These are phyloP conservation scores for Camillea tinctor DNA, from an alignment of 2,329 filamentous ascomycete genomes.

Conservation along the genomic window DNA sequence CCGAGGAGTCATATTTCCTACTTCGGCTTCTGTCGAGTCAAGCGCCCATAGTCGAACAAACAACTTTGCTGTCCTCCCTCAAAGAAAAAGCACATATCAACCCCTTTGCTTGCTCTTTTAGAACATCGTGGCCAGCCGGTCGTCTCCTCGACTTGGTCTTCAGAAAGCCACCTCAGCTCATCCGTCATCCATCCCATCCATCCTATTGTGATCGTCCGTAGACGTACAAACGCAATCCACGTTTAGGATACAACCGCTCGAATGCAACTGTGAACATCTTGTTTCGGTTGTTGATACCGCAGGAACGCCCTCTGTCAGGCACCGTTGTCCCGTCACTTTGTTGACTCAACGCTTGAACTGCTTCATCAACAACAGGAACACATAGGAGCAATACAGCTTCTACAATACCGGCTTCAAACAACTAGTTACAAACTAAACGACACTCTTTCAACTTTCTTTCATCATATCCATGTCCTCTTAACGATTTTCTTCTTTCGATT, in stretches of 20 bases:
- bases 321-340: conserved; percentile 23
- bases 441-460: conserved; percentile 30
- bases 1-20: conserved; percentile 49
- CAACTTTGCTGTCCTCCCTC: conserved; percentile 35
- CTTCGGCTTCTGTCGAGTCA: conserved; percentile 40
- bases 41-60: conserved; percentile 20
- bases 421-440: conserved; percentile 21
- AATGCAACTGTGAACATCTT: conserved; percentile 29
- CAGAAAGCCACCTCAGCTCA: conserved; percentile 21
- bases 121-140: conserved; percentile 25
- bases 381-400: conserved; percentile 16
- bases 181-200: too few species aligned
- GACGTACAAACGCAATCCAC: conserved; percentile 10
- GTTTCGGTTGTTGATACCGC: conserved; percentile 28
- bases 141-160: conserved; percentile 24
- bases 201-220: conserved; percentile 14
- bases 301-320: conserved; percentile 27
- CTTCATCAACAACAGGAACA: conserved; percentile 19
- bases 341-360: conserved; percentile 26
- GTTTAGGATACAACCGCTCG: conserved; percentile 14
- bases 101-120: conserved; percentile 7
- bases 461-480: conserved; percentile 44
- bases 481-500: conserved; percentile 38
- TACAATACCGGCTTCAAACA: conserved; percentile 14
- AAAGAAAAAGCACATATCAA: conserved; percentile 27